A percentile compares a stretch with the other conserved stretches of the same genome.
These are phyloP conservation scores for Geranomyces michiganensis DNA, from an alignment of 192 early-diverging fungal genomes.

Conservation along the genomic window DNA sequence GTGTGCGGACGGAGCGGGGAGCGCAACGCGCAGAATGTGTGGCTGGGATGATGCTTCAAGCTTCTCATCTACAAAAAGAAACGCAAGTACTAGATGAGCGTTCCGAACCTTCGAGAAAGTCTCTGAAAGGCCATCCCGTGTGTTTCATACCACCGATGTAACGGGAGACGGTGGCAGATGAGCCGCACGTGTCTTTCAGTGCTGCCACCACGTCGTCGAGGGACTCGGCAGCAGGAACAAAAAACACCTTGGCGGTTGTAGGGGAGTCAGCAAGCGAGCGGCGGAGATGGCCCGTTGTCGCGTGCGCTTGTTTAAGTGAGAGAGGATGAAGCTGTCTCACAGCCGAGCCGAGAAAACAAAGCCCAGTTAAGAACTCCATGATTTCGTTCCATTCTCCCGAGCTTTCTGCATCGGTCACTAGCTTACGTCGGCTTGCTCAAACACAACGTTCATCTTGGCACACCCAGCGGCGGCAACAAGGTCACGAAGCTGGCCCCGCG, in stretches of 20 bases:
- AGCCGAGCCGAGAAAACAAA: background rate
- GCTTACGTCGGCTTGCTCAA: constrained; percentile 57
- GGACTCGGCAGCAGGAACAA: constrained; percentile 2
- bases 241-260: background rate
- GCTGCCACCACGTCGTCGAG: constrained; percentile 12
- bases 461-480: constrained; percentile 54
- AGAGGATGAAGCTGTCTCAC: background rate
- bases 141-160: no score
- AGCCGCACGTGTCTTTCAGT: background rate
- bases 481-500: constrained; percentile 10
- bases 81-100: background rate
- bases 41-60: background rate
- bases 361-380: background rate
- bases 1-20: background rate
- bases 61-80: no score
- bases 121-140: no score
- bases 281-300: background rate
- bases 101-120: background rate
- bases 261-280: constrained; percentile 14
- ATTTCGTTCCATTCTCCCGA: background rate
- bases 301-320: background rate
- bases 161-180: background rate
- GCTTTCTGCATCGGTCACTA: background rate
- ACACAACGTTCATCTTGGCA: constrained; percentile 44
- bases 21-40: background rate